phyloP scores from a whole-genome alignment of 2,329 filamentous ascomycete genomes.

The Xylariaceae sp. region DNA sequence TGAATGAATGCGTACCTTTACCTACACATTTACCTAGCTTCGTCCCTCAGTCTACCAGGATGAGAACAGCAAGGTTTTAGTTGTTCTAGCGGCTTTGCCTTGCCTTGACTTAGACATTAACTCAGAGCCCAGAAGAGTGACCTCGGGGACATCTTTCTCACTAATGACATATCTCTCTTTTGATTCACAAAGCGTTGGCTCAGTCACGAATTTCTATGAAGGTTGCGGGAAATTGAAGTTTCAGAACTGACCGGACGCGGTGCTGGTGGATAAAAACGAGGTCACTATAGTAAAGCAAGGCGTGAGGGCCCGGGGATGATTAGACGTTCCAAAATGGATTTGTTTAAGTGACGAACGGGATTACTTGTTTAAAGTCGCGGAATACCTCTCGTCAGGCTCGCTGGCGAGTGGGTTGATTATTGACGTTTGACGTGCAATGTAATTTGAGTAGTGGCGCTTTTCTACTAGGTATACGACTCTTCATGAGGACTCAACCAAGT shows the following conservation, averaged over 20 bases:
- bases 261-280: not conserved
- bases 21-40: not conserved
- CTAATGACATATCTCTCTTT: too few relatives aligned
- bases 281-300: not conserved
- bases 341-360: not conserved
- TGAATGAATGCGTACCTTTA: not conserved
- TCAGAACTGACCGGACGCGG: not conserved
- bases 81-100: too few relatives aligned
- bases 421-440: too few relatives aligned
- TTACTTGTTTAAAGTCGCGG: not conserved
- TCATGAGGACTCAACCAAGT: not conserved
- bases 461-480: not conserved
- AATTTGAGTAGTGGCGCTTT: too few relatives aligned
- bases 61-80: not conserved
- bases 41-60: not conserved
- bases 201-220: too few relatives aligned
- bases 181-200: too few relatives aligned
- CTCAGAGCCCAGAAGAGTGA: too few relatives aligned
- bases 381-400: not conserved
- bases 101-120: too few relatives aligned
- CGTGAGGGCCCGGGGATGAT: not conserved
- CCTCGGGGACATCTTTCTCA: too few relatives aligned
- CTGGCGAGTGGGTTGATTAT: too few relatives aligned
- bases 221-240: not conserved
- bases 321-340: not conserved